Percentiles rank a stretch among this genome's conserved stretches.
Evolutionary conservation across 129 eudicot genomes (phyloP).

Genomic region (Flaveria trinervia): DNA sequence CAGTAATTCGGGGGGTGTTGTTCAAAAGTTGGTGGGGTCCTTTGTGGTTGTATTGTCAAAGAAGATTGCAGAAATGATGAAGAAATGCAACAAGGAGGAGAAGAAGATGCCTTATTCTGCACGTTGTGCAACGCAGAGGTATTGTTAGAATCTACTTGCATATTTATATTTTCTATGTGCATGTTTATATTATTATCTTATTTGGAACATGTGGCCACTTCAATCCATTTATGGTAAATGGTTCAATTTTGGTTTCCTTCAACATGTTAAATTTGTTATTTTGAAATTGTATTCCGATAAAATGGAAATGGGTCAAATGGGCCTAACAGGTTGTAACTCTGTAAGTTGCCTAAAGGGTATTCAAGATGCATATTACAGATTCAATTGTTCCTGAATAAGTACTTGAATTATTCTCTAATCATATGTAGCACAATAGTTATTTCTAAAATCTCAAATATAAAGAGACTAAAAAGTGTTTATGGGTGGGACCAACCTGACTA

Average conservation of each 20-base stretch:
- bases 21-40: conserved; percentile 54
- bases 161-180: neutral
- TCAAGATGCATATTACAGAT: neutral
- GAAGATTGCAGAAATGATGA: conserved; percentile 88
- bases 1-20: conserved; percentile 47
- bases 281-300: neutral
- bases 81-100: conserved; percentile 64
- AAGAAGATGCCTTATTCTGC: conserved; percentile 88
- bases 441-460: neutral
- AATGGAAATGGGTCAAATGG: neutral
- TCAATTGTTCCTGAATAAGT: neutral
- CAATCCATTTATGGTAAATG: neutral
- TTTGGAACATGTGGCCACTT: neutral
- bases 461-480: neutral
- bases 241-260: neutral
- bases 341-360: neutral
- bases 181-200: neutral
- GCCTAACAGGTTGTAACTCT: neutral
- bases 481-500: neutral
- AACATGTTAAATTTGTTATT: neutral
- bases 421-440: neutral
- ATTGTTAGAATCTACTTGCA: neutral
- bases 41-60: conserved; percentile 64
- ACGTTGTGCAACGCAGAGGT: conserved; percentile 96
- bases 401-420: neutral